Conservation (phyloP, 257 asterid species). For the Prunella vulgaris region DNA sequence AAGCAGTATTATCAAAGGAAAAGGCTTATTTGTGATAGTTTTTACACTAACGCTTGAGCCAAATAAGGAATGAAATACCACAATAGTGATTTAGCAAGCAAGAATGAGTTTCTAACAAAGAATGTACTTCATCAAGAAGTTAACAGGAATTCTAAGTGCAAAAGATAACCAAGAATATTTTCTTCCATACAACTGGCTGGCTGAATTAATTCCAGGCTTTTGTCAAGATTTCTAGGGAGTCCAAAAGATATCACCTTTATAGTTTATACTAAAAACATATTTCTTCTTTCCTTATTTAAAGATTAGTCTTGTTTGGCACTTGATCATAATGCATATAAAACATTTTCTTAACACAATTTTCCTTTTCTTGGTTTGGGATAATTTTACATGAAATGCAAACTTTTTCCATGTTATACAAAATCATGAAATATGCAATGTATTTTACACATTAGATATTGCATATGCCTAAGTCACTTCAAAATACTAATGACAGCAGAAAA, state of each 20-base stretch:
- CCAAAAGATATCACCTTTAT: not conserved
- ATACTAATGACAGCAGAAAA: no score
- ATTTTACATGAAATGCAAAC: no score
- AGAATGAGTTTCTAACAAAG: not conserved
- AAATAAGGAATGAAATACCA: not conserved
- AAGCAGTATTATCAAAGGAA: constrained; percentile 1
- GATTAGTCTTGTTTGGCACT: no score
- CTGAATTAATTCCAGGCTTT: not conserved
- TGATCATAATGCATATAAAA: no score
- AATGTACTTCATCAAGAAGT: not conserved
- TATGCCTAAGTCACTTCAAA: no score
- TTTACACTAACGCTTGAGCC: not conserved
- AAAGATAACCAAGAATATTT: not conserved
- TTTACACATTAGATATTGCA: no score
- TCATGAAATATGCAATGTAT: no score
- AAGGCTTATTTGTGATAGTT: not conserved
- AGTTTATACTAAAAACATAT: no score
- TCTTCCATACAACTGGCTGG: not conserved
- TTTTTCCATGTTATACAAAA: no score
- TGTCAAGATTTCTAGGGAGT: not conserved
- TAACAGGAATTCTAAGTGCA: not conserved
- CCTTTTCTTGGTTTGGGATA: no score
- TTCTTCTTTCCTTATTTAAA: no score
- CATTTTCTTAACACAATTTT: no score
- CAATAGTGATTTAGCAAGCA: constrained; percentile 9